A percentile compares a stretch with the other conserved stretches of the same genome.
phyloP scores from a whole-genome alignment of 208 protist genomes.

The Leishmania arabica region DNA sequence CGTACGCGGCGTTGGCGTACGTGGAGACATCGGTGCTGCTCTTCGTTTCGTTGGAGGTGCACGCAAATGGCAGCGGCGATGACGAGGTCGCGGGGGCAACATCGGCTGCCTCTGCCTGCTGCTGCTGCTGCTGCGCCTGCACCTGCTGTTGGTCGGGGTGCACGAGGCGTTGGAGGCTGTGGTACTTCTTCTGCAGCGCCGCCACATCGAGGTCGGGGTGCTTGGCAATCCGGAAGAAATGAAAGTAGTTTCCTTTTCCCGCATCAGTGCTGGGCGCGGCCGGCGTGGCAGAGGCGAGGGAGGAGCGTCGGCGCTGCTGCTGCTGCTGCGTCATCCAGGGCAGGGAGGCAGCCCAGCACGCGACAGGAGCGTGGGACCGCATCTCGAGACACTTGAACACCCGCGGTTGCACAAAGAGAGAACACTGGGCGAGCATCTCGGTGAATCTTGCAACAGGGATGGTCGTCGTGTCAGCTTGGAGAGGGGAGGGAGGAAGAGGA shows the following conservation, averaged over 20 bases:
- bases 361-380: neutral
- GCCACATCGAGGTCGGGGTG: slow-evolving; percentile 56
- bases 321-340: slow-evolving; percentile 3
- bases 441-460: neutral
- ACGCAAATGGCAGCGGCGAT: neutral
- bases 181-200: slow-evolving; percentile 70
- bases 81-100: neutral
- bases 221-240: slow-evolving; percentile 57
- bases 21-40: slow-evolving; percentile 45
- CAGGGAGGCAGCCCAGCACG: neutral
- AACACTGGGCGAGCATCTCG: neutral
- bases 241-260: slow-evolving; percentile 72
- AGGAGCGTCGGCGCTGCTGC: slow-evolving; percentile 7
- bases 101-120: slow-evolving; percentile 1
- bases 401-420: neutral
- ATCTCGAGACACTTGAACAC: neutral
- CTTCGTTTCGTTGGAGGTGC: neutral
- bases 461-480: neutral
- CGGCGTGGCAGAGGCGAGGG: neutral
- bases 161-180: slow-evolving; percentile 73
- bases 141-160: slow-evolving; percentile 78
- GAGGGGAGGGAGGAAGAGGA: neutral
- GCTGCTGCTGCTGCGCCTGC: slow-evolving; percentile 26
- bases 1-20: slow-evolving; percentile 83
- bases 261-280: neutral